These are phyloP conservation scores for Coniella lustricola DNA, from an alignment of 2,329 filamentous ascomycete species.

Conservation along the genomic window DNA sequence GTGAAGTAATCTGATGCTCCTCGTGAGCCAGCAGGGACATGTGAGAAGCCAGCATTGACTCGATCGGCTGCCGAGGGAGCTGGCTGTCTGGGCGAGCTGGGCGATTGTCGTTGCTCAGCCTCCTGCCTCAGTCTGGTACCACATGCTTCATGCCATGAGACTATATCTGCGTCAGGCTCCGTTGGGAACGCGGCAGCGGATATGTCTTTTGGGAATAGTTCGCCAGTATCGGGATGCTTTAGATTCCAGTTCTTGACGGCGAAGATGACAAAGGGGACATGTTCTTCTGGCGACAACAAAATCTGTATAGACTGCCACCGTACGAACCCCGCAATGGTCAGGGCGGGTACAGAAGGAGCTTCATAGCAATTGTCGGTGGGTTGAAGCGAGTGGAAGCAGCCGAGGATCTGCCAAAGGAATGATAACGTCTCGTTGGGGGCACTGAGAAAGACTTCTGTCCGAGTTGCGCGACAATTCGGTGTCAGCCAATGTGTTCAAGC, in stretches of 20 bases:
- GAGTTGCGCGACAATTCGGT: background rate
- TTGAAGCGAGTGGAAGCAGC: conserved; percentile 82
- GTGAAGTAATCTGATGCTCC: conserved; percentile 28
- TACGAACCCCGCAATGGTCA: conserved; percentile 79
- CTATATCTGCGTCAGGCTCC: conserved; percentile 69
- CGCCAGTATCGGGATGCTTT: conserved; percentile 65
- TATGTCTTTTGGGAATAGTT: conserved; percentile 55
- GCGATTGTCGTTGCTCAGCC: conserved; percentile 30
- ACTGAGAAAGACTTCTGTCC: conserved; percentile 64
- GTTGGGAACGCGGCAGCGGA: conserved; percentile 60
- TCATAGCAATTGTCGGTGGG: conserved; percentile 67
- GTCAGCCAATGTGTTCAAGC: too few relatives aligned
- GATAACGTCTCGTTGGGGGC: conserved; percentile 70
- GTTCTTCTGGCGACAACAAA: conserved; percentile 78
- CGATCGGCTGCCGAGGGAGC: conserved; percentile 9
- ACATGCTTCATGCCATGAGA: conserved; percentile 77
- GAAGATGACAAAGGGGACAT: conserved; percentile 75
- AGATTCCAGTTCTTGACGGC: conserved; percentile 74
- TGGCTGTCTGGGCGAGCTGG: conserved; percentile 21
- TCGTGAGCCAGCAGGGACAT: conserved; percentile 12
- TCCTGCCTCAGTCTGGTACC: conserved; percentile 63
- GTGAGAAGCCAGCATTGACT: conserved; percentile 11
- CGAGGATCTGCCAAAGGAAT: conserved; percentile 86
- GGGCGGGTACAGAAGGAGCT: conserved; percentile 61
- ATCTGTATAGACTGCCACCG: conserved; percentile 92